Conservation (phyloP, 805 yeast genomes). For the Saturnispora zaruensis region DNA sequence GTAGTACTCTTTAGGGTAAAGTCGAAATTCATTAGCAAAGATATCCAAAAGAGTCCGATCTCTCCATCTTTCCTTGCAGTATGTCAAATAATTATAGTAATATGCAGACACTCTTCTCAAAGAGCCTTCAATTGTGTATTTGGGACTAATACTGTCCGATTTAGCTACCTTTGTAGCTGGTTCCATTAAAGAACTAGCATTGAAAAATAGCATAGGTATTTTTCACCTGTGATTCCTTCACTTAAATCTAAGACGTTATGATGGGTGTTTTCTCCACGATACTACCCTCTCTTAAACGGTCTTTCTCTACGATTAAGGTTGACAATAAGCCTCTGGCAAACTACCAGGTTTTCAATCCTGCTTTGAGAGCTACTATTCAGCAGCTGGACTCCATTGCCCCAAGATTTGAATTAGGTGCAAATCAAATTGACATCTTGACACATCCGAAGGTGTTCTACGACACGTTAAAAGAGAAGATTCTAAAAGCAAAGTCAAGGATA, state of each 20-base stretch:
- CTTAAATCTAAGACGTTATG: background rate
- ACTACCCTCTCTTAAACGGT: constrained; percentile 1
- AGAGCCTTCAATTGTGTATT: constrained; percentile 48
- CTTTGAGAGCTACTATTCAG: constrained; percentile 24
- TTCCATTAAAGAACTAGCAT: background rate
- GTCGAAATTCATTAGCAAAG: constrained; percentile 78
- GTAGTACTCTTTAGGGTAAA: constrained; percentile 62
- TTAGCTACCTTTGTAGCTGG: constrained; percentile 3
- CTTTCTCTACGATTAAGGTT: constrained; percentile 20
- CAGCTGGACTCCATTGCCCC: constrained; percentile 62
- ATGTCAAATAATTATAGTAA: constrained; percentile 81
- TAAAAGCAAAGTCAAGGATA: constrained; percentile 51
- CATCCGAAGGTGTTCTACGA: constrained; percentile 70
- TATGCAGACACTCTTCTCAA: constrained; percentile 77
- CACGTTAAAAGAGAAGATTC: constrained; percentile 53
- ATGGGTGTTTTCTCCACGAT: constrained; percentile 3
- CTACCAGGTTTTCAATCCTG: constrained; percentile 23
- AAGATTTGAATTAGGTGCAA: constrained; percentile 48
- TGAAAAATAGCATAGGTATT: background rate
- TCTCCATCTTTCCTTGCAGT: constrained; percentile 88
- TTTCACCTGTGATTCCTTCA: background rate
- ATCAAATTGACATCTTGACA: constrained; percentile 51
- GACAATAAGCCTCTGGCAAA: constrained; percentile 22
- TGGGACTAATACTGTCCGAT: constrained; percentile 9
- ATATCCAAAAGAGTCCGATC: constrained; percentile 73